Conservation (phyloP, 495 filamentous ascomycete species). For the Talaromyces proteolyticus region DNA sequence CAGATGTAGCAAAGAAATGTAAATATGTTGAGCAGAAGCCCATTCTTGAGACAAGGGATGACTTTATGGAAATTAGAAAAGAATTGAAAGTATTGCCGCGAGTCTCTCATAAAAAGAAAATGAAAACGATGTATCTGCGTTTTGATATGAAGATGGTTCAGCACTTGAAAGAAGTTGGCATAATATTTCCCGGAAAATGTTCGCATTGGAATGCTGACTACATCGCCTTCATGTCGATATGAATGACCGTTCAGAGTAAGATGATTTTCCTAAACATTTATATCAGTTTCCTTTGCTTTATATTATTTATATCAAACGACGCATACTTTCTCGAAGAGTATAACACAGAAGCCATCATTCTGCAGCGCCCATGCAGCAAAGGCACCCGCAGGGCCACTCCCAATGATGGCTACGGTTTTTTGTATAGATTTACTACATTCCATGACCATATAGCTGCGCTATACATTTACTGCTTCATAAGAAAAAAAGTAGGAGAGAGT, state of each 20-base stretch:
- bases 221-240: not conserved
- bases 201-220: conserved; percentile 1
- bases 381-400: not conserved
- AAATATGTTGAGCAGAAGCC: not conserved
- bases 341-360: not conserved
- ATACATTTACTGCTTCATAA: no score
- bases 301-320: no score
- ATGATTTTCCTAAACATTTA: not conserved
- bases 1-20: not conserved
- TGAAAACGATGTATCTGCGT: not conserved
- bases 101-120: not conserved
- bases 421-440: no score
- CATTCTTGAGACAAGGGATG: not conserved
- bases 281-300: not conserved
- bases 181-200: conserved; percentile 2
- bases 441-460: no score
- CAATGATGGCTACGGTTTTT: conserved; percentile 1
- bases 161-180: conserved; percentile 1
- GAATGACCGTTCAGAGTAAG: conserved; percentile 2
- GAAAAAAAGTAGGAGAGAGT: no score
- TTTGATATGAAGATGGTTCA: not conserved
- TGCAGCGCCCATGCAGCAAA: conserved; percentile 3
- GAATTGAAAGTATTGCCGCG: not conserved
- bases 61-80: not conserved
- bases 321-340: not conserved